Percentiles rank a stretch among this genome's conserved stretches.
phyloP scores from a whole-genome alignment of 768 basidiomycete species.

The Nevesoporus exiguus region DNA sequence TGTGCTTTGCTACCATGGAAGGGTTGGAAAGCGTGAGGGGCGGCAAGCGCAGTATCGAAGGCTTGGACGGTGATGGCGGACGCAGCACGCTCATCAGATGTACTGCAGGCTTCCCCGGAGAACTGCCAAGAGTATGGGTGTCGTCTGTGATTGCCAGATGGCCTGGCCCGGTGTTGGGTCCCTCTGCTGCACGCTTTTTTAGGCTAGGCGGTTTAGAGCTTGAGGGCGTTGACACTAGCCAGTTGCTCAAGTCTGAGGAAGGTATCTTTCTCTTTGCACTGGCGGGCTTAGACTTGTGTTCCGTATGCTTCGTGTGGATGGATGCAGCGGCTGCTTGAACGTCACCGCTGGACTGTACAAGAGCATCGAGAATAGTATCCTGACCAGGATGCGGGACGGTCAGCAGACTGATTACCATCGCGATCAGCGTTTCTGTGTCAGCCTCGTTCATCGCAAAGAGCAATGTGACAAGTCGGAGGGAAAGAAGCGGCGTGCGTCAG shows the following conservation, averaged over 20 bases:
- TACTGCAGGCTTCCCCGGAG: conserved; percentile 32
- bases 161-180: not conserved
- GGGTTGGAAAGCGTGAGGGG: conserved; percentile 65
- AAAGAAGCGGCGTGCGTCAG: not conserved
- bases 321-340: conserved; percentile 46
- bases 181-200: conserved; percentile 16
- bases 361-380: conserved; percentile 51
- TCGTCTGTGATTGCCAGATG: conserved; percentile 16
- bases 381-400: conserved; percentile 32
- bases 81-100: conserved; percentile 58
- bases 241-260: conserved; percentile 44
- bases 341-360: conserved; percentile 56
- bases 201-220: conserved; percentile 18
- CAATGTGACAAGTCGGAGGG: not conserved
- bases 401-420: conserved; percentile 62
- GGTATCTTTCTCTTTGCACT: conserved; percentile 48
- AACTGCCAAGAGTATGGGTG: conserved; percentile 9
- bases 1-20: conserved; percentile 61
- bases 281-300: conserved; percentile 13
- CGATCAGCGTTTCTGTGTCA: conserved; percentile 70
- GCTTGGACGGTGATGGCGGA: conserved; percentile 42
- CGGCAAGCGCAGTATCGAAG: conserved; percentile 36
- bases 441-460: conserved; percentile 20
- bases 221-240: conserved; percentile 41
- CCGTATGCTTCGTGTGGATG: conserved; percentile 30